Evolutionary conservation across 1,284 basidiomycete species (phyloP).

Genomic region (Papiliotrema terrestris): DNA sequence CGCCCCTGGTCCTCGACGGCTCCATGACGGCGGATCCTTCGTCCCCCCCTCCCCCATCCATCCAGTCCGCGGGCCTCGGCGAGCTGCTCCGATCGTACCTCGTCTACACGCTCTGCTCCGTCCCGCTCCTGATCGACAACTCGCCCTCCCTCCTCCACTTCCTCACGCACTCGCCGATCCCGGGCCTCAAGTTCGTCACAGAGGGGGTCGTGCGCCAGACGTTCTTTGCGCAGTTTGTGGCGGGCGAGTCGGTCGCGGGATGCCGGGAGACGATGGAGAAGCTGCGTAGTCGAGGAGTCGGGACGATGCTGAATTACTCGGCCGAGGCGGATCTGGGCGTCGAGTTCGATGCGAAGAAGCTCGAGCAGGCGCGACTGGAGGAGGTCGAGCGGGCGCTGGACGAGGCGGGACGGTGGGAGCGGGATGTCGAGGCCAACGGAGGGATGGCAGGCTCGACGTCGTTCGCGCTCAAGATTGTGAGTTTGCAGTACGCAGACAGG

Average conservation of each 20-base stretch:
- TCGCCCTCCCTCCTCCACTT: slow-evolving; percentile 67
- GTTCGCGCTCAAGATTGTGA: slow-evolving; percentile 76
- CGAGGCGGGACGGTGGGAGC: slow-evolving; percentile 74
- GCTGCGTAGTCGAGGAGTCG: slow-evolving; percentile 66
- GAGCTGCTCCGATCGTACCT: slow-evolving; percentile 64
- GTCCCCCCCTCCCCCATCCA: slow-evolving; percentile 1
- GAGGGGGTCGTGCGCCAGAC: slow-evolving; percentile 72
- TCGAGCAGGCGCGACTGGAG: slow-evolving; percentile 53
- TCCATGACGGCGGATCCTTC: background rate
- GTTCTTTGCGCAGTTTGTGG: slow-evolving; percentile 83
- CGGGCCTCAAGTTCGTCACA: slow-evolving; percentile 63
- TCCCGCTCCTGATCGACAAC: slow-evolving; percentile 71
- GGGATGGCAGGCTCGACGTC: slow-evolving; percentile 59
- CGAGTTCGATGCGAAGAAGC: slow-evolving; percentile 27
- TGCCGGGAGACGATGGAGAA: slow-evolving; percentile 62
- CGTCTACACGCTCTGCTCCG: slow-evolving; percentile 75
- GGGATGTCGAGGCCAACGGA: slow-evolving; percentile 39
- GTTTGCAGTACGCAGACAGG: slow-evolving; percentile 23
- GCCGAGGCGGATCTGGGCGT: slow-evolving; percentile 70
- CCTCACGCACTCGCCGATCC: slow-evolving; percentile 57
- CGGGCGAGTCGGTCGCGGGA: slow-evolving; percentile 72
- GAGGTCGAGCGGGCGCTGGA: slow-evolving; percentile 73
- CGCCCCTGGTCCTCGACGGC: background rate
- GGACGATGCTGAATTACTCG: slow-evolving; percentile 76
- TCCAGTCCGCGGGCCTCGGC: background rate